Base-by-base conservation (phyloP, 2,329 filamentous ascomycete genomes). In the Neofusicoccum sp. region DNA sequence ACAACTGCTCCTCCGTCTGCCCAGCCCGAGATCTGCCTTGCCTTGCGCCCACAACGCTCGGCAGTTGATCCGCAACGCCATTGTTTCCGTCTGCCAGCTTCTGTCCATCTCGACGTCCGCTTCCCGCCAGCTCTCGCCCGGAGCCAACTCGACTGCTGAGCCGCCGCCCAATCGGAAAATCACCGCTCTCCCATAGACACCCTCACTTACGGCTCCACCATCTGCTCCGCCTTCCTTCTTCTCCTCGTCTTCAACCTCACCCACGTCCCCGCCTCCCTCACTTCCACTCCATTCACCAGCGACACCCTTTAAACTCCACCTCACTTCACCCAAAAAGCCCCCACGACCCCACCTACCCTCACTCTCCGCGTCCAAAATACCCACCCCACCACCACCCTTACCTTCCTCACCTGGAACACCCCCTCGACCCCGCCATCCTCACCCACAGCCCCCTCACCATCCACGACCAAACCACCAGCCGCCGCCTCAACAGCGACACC, bases 351-450 rank as follows among this genome's bases (percentile, higher is more conserved):
- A 1, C 70, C 71, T 7, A 69, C 70, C 0, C 51, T 78, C 11
- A 67, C 70, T 12, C 68, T 77, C 24, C 74, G 70, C 1, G 64
- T 78, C 49, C 70, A 71, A 8, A 78, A 78, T 60, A 68, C 66
- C 40, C 68, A 69, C 44, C 68, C 70, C 1, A 63, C 67, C 7
- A 69, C 69, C 2, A 65, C 73, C 1, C 71, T 74, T 60, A 75
- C 76, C 0, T 54, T 79, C 6, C 65, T 75, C 26, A 73, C 69
- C 63, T 78, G 76, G 76, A 69, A 72, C 48, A 75, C 75, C 76
- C 76, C 4, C 65, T 79, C 43, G 76, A 79, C 60, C 62, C 68
- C 1, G 65, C 70, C 36, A 74, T 74, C 8, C 60, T 73, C 16
- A 73, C 74, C 20, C 71, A 74, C 3, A 75, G 75, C 14, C 66